A percentile compares a stretch with the other conserved stretches of the same genome.
phyloP scores from a whole-genome alignment of 768 basidiomycete species.

The Grammothele lineata region DNA sequence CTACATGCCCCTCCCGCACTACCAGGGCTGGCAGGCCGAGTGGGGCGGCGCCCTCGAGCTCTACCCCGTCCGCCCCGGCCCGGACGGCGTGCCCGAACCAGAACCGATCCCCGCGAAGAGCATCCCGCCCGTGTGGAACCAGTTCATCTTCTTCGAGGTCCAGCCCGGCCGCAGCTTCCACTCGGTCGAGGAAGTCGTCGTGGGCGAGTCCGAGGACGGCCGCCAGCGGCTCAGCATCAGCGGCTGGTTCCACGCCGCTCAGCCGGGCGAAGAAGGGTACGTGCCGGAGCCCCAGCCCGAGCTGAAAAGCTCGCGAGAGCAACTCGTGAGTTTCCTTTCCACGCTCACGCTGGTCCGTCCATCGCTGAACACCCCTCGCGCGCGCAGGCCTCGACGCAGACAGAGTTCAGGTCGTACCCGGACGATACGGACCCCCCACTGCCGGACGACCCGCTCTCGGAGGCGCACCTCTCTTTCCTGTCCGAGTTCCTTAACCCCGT shows the following conservation, averaged over 20 bases:
- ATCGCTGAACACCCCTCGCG: not conserved
- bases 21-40: constrained; percentile 75
- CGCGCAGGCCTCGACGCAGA: constrained; percentile 58
- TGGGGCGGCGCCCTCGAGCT: constrained; percentile 96
- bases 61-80: constrained; percentile 65
- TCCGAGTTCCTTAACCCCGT: constrained; percentile 83
- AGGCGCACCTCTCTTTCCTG: constrained; percentile 67
- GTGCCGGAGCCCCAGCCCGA: constrained; percentile 44
- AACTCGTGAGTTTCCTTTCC: constrained; percentile 67
- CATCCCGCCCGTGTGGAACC: constrained; percentile 83
- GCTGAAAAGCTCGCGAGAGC: constrained; percentile 81
- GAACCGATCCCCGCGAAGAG: constrained; percentile 56
- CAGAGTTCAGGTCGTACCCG: constrained; percentile 47
- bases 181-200: constrained; percentile 95
- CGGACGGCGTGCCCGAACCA: constrained; percentile 67
- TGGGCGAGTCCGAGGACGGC: constrained; percentile 67
- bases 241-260: constrained; percentile 95
- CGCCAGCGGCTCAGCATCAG: constrained; percentile 81
- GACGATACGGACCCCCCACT: constrained; percentile 42
- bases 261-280: constrained; percentile 89
- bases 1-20: constrained; percentile 82
- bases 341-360: not conserved
- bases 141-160: constrained; percentile 87
- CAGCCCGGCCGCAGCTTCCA: constrained; percentile 96
- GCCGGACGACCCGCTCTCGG: constrained; percentile 49